A percentile compares a stretch with the other conserved stretches of the same genome.
phyloP scores from a whole-genome alignment of 345 rosid species.

The Ailanthus altissimus region DNA sequence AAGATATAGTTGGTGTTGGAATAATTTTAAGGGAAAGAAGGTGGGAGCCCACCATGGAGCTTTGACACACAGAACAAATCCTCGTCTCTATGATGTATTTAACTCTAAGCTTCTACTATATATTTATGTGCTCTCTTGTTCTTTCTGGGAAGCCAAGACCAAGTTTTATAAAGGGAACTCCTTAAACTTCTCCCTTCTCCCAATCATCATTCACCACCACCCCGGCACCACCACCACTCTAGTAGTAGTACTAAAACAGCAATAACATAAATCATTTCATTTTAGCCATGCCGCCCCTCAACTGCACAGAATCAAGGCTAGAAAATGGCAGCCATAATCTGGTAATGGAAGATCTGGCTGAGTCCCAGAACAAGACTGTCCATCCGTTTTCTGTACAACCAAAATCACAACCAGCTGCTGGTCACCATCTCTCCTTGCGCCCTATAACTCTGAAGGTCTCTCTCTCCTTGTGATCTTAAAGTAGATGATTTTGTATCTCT shows the following conservation, averaged over 20 bases:
- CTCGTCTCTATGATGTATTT: conserved; percentile 9
- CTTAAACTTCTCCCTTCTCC: conserved; percentile 29
- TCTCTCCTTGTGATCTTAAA: too few relatives aligned
- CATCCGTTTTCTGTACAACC: conserved; percentile 41
- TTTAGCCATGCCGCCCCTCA: conserved; percentile 46
- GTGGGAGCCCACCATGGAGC: conserved; percentile 49
- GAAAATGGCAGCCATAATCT: conserved; percentile 40
- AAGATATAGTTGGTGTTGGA: conserved; percentile 31
- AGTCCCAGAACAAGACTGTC: conserved; percentile 41
- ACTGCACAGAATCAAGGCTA: conserved; percentile 58
- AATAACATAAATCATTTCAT: conserved; percentile 4
- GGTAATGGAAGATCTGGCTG: conserved; percentile 36
- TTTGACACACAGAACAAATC: conserved; percentile 30
- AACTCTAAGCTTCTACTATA: conserved; percentile 33
- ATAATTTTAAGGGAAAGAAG: conserved; percentile 28
- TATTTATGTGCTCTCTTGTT: conserved; percentile 50
- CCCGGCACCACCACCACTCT: not conserved
- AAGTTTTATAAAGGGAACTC: conserved; percentile 35
- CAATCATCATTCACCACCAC: conserved; percentile 4
- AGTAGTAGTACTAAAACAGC: too few relatives aligned
- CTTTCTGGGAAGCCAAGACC: conserved; percentile 51
- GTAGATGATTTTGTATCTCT: too few relatives aligned
- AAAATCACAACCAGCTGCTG: conserved; percentile 40
- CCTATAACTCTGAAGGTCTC: conserved; percentile 85
- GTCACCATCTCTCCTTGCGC: conserved; percentile 43